Evolutionary conservation across 768 basidiomycete genomes (phyloP), one percentile per base, ranked within the genome.

Genomic region (Russula ochroleuca): DNA sequence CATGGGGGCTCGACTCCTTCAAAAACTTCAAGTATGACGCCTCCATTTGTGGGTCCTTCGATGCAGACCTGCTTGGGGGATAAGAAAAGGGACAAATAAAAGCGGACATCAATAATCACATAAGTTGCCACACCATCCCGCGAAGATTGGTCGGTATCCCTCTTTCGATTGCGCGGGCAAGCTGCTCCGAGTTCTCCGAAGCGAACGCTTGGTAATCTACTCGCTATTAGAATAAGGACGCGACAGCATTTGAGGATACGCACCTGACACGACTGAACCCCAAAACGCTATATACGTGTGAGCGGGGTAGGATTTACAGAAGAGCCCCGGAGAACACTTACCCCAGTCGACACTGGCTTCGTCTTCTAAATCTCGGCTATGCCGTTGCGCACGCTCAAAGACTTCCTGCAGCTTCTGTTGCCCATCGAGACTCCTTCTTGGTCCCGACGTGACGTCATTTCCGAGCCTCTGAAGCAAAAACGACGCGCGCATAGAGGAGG

Each of bases 81-180:
- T 47, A 57, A 59, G 38, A 17, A 17, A 23, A 28, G 47, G n/a
- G 11, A 31, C 51, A 40, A 33, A 13, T 13, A 50, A 31, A 50
- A 14, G 25, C 23, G 37, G 10, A 40, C 21, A 37, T 47, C 25
- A 52, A 60, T 63, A 52, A 60, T 63, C 77, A 91, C 94, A 96
- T 97, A 73, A 96, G 80, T 73, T 97, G 94, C 92, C 92, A 98
- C 79, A 96, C 85, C 87, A 98, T 96, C 53, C 94, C 94, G 56
- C 94, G 84, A 52, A 95, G 76, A 1, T 92, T 85, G 48, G 84
- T 78, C 15, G 97, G 97, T 45, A 99, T 93, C 4, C 97, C 97
- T 65, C 80, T 81, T 68, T 97, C 94, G 58, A 99, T 99, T 4
- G 94, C 96, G 69, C 81, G 80, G 1, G 93, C 92, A 28, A 99